Conservation (phyloP, 164 flowering plant genomes). For the Macadamia integrifolia region DNA sequence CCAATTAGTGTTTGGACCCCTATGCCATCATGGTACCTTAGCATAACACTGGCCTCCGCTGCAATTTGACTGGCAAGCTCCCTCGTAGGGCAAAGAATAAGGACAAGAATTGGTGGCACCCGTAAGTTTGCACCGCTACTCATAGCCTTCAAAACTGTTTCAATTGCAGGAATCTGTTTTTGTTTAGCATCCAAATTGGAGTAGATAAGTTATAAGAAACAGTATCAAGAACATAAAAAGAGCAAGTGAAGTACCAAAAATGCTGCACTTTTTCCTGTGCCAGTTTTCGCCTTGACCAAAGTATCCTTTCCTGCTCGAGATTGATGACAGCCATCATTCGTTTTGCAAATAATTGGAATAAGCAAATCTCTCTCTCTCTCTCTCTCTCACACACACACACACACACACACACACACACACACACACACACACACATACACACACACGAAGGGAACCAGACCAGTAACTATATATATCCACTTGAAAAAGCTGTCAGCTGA, state of each 20-base stretch:
- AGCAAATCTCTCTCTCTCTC: no score
- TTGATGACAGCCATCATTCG: not conserved
- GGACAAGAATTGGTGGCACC: slow-evolving; percentile 61
- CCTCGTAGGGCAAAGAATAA: slow-evolving; percentile 89
- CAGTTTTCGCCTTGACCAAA: slow-evolving; percentile 86
- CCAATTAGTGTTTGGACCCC: slow-evolving; percentile 88
- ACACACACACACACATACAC: no score
- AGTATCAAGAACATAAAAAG: slow-evolving; percentile 3
- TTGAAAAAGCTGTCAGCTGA: not conserved
- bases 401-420: no score
- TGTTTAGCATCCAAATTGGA: slow-evolving; percentile 34
- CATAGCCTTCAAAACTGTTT: slow-evolving; percentile 79
- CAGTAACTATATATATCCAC: not conserved
- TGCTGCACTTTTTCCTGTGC: slow-evolving; percentile 89
- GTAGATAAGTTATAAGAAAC: slow-evolving; percentile 10
- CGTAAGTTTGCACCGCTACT: slow-evolving; percentile 28
- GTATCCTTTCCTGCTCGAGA: slow-evolving; percentile 76
- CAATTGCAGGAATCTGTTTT: slow-evolving; percentile 99
- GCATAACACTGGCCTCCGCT: slow-evolving; percentile 84
- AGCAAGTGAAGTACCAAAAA: slow-evolving; percentile 65
- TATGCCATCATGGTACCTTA: slow-evolving; percentile 76
- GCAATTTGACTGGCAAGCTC: slow-evolving; percentile 95
- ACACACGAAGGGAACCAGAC: no score
- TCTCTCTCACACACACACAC: no score
- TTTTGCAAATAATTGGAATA: not conserved